A percentile compares a stretch with the other conserved stretches of the same genome.
These are phyloP conservation scores for Solanum arcanum DNA, from an alignment of 257 asterid species.

Conservation along the genomic window DNA sequence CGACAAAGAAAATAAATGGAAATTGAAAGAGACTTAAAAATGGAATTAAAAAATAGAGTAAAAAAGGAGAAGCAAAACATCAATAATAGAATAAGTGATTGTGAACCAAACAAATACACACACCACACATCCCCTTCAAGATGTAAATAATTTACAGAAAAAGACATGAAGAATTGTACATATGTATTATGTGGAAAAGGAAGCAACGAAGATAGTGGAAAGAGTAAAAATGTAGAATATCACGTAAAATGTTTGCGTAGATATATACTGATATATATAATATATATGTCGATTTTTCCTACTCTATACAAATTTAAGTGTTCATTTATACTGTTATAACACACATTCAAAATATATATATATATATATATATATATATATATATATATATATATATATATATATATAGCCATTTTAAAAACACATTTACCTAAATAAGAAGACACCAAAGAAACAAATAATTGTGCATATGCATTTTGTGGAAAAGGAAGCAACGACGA, in stretches of 20 bases:
- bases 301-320: no score
- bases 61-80: not conserved
- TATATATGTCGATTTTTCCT: no score
- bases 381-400: no score
- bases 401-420: no score
- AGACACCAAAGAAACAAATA: not conserved
- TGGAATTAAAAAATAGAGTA: not conserved
- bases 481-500: not conserved
- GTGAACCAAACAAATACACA: not conserved
- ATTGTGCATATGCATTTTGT: not conserved
- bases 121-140: not conserved
- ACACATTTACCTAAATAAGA: not conserved
- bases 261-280: no score
- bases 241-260: no score
- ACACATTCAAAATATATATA: no score
- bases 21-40: not conserved
- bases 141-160: not conserved
- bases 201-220: not conserved
- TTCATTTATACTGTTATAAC: no score
- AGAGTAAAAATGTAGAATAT: not conserved
- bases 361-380: no score
- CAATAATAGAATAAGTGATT: not conserved
- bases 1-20: not conserved
- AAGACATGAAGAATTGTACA: not conserved
- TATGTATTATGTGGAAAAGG: not conserved